Evolutionary conservation across 257 asterid genomes (phyloP), one percentile per base, ranked within the genome.

Genomic region (Fraxinus cuspidata): DNA sequence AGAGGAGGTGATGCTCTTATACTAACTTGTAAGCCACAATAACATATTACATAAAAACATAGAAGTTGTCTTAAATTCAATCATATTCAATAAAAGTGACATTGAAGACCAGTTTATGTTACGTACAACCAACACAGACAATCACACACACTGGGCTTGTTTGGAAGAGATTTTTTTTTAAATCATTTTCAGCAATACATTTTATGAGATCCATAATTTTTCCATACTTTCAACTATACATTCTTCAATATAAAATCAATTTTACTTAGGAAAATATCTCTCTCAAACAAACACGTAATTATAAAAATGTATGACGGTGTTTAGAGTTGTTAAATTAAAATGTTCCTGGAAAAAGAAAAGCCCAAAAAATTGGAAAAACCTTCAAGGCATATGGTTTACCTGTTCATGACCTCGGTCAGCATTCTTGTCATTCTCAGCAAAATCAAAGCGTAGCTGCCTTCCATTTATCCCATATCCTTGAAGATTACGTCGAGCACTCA

Each of bases 401-500:
- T 89, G 98, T 74, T 91, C 97, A 34, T 95, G 97, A 44, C 76
- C 87, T 85, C 84, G 83, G 84, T 92, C 95, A 68, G 92, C 78
- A 81, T 92, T 91, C 87, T 94, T 94, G 84, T 91, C 97, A 83
- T 91, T 94, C 87, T 91, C 97, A 44, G 99, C 99, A 74, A 92
- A 94, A 86, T 94, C 99, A 83, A 94, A 95, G 47, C 97, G 92
- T 70, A 94, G 88, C 83, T 94, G 98, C 71, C 97, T 90, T 8
- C 99, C 99, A 76, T 92, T 94, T 79, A 94, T 90, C 81, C 91
- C 95, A 66, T 91, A 91, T 15, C 94, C 96, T 86, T 91, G 94
- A 74, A 94, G 99, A 85, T 94, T 94, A 44, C 97, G 92, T 38
- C 97, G 97, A 71, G 99, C 97, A 88, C 99, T 94, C 38, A 89